Evolutionary conservation across 768 basidiomycete species (phyloP), one percentile per base, ranked within the genome.

Genomic region (Mycena amicta): DNA sequence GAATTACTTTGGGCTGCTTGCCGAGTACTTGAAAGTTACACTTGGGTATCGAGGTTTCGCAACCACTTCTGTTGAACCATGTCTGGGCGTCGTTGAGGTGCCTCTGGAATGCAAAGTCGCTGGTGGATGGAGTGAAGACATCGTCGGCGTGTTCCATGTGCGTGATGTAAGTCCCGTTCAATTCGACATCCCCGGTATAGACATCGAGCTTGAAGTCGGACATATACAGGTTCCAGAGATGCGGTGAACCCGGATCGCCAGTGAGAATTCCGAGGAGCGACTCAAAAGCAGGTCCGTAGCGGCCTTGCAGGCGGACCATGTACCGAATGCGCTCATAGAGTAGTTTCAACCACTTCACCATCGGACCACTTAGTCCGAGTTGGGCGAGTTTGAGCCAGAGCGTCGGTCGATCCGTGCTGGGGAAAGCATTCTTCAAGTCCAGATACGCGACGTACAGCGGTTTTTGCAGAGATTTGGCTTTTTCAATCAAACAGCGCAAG

Each of bases 111-210:
- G 41, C 50, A 16, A 27, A 28, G 11, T 37, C 31, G 18, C 31
- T 22, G 18, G 33, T 37, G 3, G 55, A 56, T 18, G 46, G 33
- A 13, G 55, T 33, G 3, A 50, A 20, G 43, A 49, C 37, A 22
- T 56, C 47, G 33, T 56, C 55, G 22, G 46, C 55, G 30, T 50
- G 47, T 29, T 56, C 46, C 12, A 50, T 18, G 23, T 37, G n/a
- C 8, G 23, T 3, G 13, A 53, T 2, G 26, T 26, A 5, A 16
- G 6, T 43, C 6, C 41, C 41, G 20, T 43, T 43, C 41, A 43
- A 20, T 20, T 11, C 6, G 20, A 43, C 20, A 22, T 43, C 41
- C 6, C 41, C 41, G 11, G 11, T 20, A 6, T 43, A 22, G 12
- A 22, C 20, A 11, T 8, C 12, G 13, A 43, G 20, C 20, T 12